Conservation (phyloP, 305 asterid genomes). For the Fraxinus platypoda region DNA sequence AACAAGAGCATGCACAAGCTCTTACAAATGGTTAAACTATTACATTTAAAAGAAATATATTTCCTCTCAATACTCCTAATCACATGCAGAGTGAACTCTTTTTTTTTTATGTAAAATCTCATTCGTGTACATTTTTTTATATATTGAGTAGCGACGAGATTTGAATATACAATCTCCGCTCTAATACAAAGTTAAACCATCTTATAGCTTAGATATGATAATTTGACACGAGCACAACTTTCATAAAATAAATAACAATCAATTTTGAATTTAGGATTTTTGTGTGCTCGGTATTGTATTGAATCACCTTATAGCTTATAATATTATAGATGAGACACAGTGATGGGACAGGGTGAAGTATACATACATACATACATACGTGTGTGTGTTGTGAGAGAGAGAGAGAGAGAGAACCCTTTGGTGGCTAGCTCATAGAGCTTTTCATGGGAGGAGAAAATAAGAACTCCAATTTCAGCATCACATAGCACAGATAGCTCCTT, state of each 20-base stretch:
- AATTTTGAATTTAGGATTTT: too few relatives aligned
- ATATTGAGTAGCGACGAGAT: background rate
- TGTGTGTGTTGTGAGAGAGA: too few relatives aligned
- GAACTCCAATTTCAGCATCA: constrained; percentile 84
- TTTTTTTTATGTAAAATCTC: too few relatives aligned
- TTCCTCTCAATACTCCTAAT: background rate
- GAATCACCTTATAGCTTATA: background rate
- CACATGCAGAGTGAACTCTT: too few relatives aligned
- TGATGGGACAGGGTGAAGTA: too few relatives aligned
- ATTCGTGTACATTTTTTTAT: too few relatives aligned
- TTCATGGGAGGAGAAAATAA: constrained; percentile 84
- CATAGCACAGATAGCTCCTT: constrained; percentile 87
- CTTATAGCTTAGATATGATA: background rate
- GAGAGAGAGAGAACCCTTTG: constrained; percentile 47
- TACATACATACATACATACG: too few relatives aligned
- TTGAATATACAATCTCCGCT: too few relatives aligned
- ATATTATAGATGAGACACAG: background rate
- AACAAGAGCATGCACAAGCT: background rate
- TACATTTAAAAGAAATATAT: too few relatives aligned
- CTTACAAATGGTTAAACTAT: background rate
- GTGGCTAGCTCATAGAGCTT: constrained; percentile 85
- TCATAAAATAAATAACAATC: background rate
- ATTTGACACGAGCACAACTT: background rate
- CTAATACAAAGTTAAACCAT: background rate
- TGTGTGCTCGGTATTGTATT: background rate